Evolutionary conservation across 768 basidiomycete genomes (phyloP).

Genomic region (Udeniomyces megalosporus): DNA sequence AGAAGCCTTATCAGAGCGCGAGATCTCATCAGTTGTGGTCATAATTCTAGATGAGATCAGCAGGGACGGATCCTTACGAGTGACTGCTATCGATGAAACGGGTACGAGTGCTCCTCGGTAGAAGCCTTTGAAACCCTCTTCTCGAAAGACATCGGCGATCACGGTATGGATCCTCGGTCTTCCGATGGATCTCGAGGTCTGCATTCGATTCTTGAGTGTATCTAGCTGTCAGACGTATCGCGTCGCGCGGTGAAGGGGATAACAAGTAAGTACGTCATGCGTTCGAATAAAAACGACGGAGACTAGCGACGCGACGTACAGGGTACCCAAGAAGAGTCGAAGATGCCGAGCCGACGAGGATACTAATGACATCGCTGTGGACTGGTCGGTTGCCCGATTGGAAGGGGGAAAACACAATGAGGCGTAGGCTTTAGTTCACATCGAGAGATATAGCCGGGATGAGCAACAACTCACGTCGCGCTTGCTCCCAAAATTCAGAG

Average conservation of each 20-base stretch:
- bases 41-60: slow-evolving; percentile 10
- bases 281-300: background rate
- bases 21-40: too few relatives aligned
- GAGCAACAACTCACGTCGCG: background rate
- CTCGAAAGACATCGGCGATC: slow-evolving; percentile 36
- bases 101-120: slow-evolving; percentile 50
- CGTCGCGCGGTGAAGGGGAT: background rate
- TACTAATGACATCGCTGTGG: slow-evolving; percentile 48
- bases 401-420: too few relatives aligned
- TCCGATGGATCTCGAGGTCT: slow-evolving; percentile 44
- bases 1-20: too few relatives aligned
- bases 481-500: background rate
- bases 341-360: slow-evolving; percentile 76
- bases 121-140: slow-evolving; percentile 46
- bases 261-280: background rate
- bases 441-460: background rate
- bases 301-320: slow-evolving; percentile 28
- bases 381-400: too few relatives aligned
- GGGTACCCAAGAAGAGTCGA: slow-evolving; percentile 89
- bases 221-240: slow-evolving; percentile 46
- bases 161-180: slow-evolving; percentile 44
- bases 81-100: slow-evolving; percentile 85
- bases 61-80: slow-evolving; percentile 44
- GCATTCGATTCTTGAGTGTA: slow-evolving; percentile 48
- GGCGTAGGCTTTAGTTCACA: too few relatives aligned